A percentile compares a stretch with the other conserved stretches of the same genome.
phyloP scores from a whole-genome alignment of 2,329 filamentous ascomycete species.

The Tolypocladium guangdongense region DNA sequence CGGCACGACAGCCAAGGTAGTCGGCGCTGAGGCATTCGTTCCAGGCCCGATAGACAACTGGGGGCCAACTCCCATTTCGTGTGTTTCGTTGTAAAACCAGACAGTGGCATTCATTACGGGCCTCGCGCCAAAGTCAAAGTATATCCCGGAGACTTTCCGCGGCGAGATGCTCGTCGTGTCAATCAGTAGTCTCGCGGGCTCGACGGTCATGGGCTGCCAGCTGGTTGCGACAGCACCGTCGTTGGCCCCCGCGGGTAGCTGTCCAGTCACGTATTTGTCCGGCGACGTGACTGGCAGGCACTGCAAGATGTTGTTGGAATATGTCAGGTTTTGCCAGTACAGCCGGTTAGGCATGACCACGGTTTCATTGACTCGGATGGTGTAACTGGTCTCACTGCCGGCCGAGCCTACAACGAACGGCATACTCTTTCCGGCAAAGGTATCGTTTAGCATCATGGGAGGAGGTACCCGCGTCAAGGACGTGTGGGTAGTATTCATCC shows the following conservation, averaged over 20 bases:
- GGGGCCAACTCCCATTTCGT: background rate
- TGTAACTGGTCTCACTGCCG: conserved; percentile 27
- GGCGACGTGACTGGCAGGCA: conserved; percentile 43
- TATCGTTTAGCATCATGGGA: conserved; percentile 40
- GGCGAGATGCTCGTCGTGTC: background rate
- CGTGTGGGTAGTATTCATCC: conserved; percentile 15
- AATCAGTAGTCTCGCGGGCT: background rate
- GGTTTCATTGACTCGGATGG: conserved; percentile 35
- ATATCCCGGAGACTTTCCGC: background rate
- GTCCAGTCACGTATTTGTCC: conserved; percentile 21
- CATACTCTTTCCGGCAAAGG: conserved; percentile 42
- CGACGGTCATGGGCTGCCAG: background rate
- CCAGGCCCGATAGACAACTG: background rate
- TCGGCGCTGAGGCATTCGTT: background rate
- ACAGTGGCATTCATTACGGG: background rate
- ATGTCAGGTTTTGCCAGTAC: conserved; percentile 40
- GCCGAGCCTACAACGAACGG: conserved; percentile 43
- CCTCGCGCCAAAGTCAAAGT: background rate
- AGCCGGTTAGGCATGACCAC: conserved; percentile 48
- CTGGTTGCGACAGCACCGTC: background rate
- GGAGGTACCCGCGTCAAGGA: conserved; percentile 15
- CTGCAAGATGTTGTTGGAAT: conserved; percentile 51
- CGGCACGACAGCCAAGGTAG: background rate
- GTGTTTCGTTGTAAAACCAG: background rate
- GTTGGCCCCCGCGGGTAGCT: background rate